Evolutionary conservation across 2,329 filamentous ascomycete species (phyloP).

Genomic region (Colletotrichum sojae): DNA sequence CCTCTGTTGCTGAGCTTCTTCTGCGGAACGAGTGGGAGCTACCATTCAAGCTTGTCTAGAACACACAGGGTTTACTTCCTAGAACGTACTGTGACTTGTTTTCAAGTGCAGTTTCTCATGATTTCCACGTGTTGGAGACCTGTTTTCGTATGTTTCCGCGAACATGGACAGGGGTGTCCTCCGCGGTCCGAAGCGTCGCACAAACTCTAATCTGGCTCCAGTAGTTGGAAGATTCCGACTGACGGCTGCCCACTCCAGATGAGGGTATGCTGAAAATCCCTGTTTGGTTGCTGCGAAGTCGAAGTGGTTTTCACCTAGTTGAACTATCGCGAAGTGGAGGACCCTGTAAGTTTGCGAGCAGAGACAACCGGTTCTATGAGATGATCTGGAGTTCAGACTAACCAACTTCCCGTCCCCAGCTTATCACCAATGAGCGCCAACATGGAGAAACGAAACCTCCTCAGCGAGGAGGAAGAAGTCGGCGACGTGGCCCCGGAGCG

Average conservation of each 20-base stretch:
- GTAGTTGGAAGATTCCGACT: background rate
- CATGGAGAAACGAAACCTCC: slow-evolving; percentile 17
- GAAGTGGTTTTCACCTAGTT: background rate
- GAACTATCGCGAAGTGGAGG: background rate
- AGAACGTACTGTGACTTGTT: background rate
- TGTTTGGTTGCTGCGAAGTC: background rate
- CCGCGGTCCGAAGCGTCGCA: slow-evolving; percentile 13
- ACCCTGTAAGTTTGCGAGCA: background rate
- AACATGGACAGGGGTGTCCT: background rate
- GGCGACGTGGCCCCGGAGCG: background rate
- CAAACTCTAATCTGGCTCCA: background rate
- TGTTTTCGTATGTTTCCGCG: background rate
- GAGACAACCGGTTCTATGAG: too few species aligned
- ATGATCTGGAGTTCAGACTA: too few species aligned
- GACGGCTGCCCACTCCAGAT: background rate
- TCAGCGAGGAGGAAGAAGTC: background rate
- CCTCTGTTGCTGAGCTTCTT: background rate
- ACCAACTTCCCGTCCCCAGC: too few species aligned
- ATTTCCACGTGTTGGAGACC: background rate
- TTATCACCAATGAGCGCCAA: background rate
- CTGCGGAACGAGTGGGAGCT: background rate
- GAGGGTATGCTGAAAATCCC: background rate
- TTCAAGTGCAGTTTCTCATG: background rate
- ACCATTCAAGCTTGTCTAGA: background rate
- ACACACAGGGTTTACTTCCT: background rate